Evolutionary conservation across 139 green algal species (phyloP), one percentile per base, ranked within the genome.

Genomic region (Parachlorella kessleri): DNA sequence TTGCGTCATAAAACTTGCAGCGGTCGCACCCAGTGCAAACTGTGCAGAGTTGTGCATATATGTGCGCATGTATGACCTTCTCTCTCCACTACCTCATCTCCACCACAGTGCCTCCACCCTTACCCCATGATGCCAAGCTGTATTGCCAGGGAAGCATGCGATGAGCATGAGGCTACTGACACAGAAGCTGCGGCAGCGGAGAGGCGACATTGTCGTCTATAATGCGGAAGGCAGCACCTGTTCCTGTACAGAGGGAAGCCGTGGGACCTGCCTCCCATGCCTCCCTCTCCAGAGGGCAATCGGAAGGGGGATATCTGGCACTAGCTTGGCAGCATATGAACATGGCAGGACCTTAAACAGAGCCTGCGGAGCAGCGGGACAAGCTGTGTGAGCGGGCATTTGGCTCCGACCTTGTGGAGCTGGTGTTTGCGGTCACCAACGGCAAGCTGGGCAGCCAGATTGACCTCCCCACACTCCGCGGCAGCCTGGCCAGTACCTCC

Each of bases 81-180:
- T 18, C 48, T 28, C 14, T 14, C 48, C 14, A 14, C 14, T 18
- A 14, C 48, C 48, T 18, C 48, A 59, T 14, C 14, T 18, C 21
- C 14, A 14, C 48, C 48, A 14, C 48, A 14, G 14, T 18, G 21
- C 14, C 48, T 59, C 14, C 48, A 28, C 14, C 48, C 14, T 18
- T 28, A 14, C 48, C 48, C 21, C 21, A 87, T 76, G 63, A 84
- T 28, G 82, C 72, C 5, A 78, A 72, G 18, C 63, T 87, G 71
- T 55, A 78, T 36, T 87, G 82, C 39, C 39, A 67, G 4, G 82
- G 82, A 87, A 87, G 71, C 65, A 74, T 30, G 77, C 71, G 4
- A 66, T 48, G 26, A 84, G 84, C 66, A 87, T 87, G 82, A 84
- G 81, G 53, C 23, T 66, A 18, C 26, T 87, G 33, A 54, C 42